A percentile compares a stretch with the other conserved stretches of the same genome.
Conservation (phyloP, 2,329 filamentous ascomycete genomes). For the Ceratocystis destructans region DNA sequence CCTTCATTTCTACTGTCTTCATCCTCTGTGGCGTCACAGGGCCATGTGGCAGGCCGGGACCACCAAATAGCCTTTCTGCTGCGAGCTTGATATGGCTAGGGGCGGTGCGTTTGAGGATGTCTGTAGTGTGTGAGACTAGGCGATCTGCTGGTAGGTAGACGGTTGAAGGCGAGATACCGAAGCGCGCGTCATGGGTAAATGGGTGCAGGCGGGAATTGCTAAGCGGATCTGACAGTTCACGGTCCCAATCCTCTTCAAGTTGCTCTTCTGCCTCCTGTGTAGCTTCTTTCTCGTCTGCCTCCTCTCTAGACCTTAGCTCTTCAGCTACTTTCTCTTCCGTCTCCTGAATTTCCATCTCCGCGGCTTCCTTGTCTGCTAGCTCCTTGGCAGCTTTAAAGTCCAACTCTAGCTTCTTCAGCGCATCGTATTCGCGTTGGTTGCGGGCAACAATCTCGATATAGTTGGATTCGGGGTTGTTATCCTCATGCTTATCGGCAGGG, state of each 20-base stretch:
- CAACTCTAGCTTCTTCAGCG: slow-evolving; percentile 40
- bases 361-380: slow-evolving; percentile 23
- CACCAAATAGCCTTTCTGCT: slow-evolving; percentile 64
- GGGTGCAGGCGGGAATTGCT: slow-evolving; percentile 48
- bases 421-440: slow-evolving; percentile 41
- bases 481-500: slow-evolving; percentile 9
- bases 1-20: slow-evolving; percentile 46
- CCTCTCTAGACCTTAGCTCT: slow-evolving; percentile 21
- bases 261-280: slow-evolving; percentile 27
- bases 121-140: slow-evolving; percentile 55
- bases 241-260: slow-evolving; percentile 27
- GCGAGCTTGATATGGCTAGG: slow-evolving; percentile 61
- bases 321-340: slow-evolving; percentile 20
- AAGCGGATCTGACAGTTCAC: slow-evolving; percentile 21
- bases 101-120: slow-evolving; percentile 53
- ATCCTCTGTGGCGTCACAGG: slow-evolving; percentile 51
- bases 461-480: slow-evolving; percentile 6
- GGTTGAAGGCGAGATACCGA: slow-evolving; percentile 58
- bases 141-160: slow-evolving; percentile 57
- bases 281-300: slow-evolving; percentile 26
- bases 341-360: slow-evolving; percentile 28
- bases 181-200: slow-evolving; percentile 60
- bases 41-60: slow-evolving; percentile 60
- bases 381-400: slow-evolving; percentile 39
- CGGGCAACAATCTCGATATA: slow-evolving; percentile 38